Evolutionary conservation across 192 early-diverging fungal genomes (phyloP).

Genomic region (Linnemannia exigua): DNA sequence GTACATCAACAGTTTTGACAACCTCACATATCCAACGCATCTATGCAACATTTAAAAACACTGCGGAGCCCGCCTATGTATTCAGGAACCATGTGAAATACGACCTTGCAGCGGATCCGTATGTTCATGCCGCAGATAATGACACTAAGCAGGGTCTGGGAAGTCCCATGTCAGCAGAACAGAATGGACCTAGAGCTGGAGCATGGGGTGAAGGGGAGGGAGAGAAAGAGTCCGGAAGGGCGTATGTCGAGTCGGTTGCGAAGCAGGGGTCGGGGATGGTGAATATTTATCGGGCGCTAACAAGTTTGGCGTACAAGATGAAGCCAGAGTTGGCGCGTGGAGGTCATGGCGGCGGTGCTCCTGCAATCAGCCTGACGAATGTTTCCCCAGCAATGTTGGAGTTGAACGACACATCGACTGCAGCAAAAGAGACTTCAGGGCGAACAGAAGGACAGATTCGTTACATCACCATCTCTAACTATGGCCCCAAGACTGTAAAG

Average conservation of each 20-base stretch:
- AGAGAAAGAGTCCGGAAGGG: background rate
- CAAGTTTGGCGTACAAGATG: conserved; percentile 14
- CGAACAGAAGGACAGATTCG: conserved; percentile 1
- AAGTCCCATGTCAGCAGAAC: background rate
- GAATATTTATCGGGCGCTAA: conserved; percentile 26
- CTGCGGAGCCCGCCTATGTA: conserved; percentile 18
- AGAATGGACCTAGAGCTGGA: background rate
- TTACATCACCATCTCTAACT: conserved; percentile 58
- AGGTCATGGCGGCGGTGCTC: background rate
- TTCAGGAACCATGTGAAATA: conserved; percentile 7
- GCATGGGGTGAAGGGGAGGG: background rate
- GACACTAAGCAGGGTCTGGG: background rate
- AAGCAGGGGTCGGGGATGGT: conserved; percentile 29
- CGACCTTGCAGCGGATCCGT: background rate
- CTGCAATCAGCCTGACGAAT: conserved; percentile 5
- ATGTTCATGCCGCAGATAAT: background rate
- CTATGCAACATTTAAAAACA: conserved; percentile 27
- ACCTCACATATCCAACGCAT: conserved; percentile 13
- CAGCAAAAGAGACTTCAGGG: background rate
- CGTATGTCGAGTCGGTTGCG: conserved; percentile 19
- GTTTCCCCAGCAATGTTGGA: conserved; percentile 27
- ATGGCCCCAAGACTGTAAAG: conserved; percentile 20
- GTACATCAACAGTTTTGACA: background rate
- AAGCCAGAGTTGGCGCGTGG: background rate
- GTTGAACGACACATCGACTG: conserved; percentile 29